Percentiles rank a stretch among this genome's conserved stretches.
Conservation (phyloP, 2,329 filamentous ascomycete genomes). For the Sporothrix pallida region DNA sequence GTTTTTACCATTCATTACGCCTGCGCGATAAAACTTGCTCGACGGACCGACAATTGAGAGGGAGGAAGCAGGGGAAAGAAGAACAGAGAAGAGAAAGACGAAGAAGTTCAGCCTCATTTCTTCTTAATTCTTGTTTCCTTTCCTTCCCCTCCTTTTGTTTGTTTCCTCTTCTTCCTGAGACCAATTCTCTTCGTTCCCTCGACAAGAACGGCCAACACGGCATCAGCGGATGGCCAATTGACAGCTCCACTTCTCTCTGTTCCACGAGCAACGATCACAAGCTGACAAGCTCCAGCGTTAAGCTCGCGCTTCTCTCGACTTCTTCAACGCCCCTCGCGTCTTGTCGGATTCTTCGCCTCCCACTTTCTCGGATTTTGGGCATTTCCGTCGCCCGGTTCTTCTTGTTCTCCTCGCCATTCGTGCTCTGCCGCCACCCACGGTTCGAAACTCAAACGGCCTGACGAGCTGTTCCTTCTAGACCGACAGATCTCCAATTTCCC, state of each 20-base stretch:
- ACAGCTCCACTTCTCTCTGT: not conserved
- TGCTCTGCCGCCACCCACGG: slow-evolving; percentile 7
- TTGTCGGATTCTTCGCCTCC: slow-evolving; percentile 6
- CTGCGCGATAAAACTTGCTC: slow-evolving; percentile 18
- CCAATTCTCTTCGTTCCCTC: not conserved
- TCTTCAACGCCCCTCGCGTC: not conserved
- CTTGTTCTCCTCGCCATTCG: not conserved
- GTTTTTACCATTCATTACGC: slow-evolving; percentile 15
- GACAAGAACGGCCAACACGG: not conserved
- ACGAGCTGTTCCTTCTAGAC: not conserved
- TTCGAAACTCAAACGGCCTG: not conserved
- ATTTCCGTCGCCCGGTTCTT: slow-evolving; percentile 3
- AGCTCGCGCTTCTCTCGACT: not conserved
- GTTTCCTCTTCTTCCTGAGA: not conserved
- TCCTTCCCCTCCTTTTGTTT: not conserved
- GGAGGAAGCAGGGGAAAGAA: not conserved
- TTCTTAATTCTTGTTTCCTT: not conserved
- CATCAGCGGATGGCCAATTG: slow-evolving; percentile 17
- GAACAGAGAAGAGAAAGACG: not conserved
- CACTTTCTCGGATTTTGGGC: not conserved
- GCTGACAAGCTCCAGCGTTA: too few relatives aligned
- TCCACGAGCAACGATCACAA: not conserved
- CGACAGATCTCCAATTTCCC: slow-evolving; percentile 17
- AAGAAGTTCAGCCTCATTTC: too few relatives aligned
- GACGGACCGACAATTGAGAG: slow-evolving; percentile 14